These are phyloP conservation scores for Cerioporus squamosus DNA, from an alignment of 1,284 basidiomycete genomes.

Conservation along the genomic window DNA sequence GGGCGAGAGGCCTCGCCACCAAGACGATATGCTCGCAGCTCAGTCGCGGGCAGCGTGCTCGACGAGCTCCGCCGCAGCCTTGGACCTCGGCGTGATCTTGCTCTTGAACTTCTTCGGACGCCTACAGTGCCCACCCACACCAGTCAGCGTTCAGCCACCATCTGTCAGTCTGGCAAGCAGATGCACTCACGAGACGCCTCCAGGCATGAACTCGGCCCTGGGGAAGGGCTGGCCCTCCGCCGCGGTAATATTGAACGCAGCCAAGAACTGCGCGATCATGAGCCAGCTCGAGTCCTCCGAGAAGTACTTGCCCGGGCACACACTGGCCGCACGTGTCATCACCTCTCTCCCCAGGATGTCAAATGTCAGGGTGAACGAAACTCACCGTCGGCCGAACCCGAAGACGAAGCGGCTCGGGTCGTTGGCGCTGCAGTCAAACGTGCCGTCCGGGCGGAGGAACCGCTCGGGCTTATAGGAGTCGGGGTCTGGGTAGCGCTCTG, in stretches of 20 bases:
- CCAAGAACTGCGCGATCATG: constrained; percentile 13
- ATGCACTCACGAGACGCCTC: constrained; percentile 8
- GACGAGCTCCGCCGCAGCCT: constrained; percentile 6
- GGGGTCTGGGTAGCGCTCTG: constrained; percentile 23
- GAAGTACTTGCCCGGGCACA: constrained; percentile 10
- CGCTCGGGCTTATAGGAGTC: constrained; percentile 26
- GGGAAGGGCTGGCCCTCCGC: background rate
- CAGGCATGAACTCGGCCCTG: constrained; percentile 4
- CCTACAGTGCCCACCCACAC: too few relatives aligned
- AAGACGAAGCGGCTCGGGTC: constrained; percentile 12
- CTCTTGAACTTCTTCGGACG: constrained; percentile 8
- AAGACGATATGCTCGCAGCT: too few relatives aligned
- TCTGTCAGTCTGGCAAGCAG: background rate
- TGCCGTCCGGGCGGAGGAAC: constrained; percentile 11
- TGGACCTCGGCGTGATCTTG: constrained; percentile 8
- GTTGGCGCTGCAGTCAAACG: constrained; percentile 15
- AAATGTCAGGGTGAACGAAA: background rate
- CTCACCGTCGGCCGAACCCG: constrained; percentile 18
- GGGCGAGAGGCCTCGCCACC: too few relatives aligned
- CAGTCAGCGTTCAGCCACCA: background rate
- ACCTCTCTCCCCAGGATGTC: too few relatives aligned
- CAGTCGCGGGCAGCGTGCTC: background rate
- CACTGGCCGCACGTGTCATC: too few relatives aligned
- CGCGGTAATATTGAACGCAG: constrained; percentile 2
- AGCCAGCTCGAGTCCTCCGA: constrained; percentile 16